Base-by-base conservation (phyloP, 2,329 filamentous ascomycete genomes). In the Aspergillus awamori region DNA sequence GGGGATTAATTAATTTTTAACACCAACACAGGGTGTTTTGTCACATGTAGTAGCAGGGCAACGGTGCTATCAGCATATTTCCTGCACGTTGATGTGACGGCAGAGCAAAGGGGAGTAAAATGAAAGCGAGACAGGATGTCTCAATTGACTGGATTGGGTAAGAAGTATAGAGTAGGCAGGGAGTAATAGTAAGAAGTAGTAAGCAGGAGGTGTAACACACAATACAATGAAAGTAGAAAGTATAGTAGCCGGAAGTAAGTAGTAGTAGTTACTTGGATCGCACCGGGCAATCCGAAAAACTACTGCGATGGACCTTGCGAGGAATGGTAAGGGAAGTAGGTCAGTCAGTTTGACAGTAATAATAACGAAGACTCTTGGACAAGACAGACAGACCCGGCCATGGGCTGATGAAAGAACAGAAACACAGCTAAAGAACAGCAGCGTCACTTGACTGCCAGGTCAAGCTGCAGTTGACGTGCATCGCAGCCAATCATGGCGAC, bases 401-500 rank as follows among this genome's bases (percentile, higher is more conserved):
- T 10, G 15, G 41, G 20, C 10, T 24, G 45, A 51, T 30, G 26
- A 28, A 33, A 24, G 15, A 49, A 30, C 24, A 45, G 41, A 20
- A 17, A 17, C 45, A 48, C 8, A 22, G 5, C 45, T 48, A 24
- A 49, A 17, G 28, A 17, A 17, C 24, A 30, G 47, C 24, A 30
- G 47, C 26, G 47, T 51, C 47, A 51, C 47, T 51, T 51, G 47
- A 51, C 47, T 51, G 47, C 47, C 47, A 51, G 47, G 47, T 28
- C 47, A 51, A 51, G 26, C 47, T 51, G 47, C 47, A 51, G 47
- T 51, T 51, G 47, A 51, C 47, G n/a, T 30, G 47, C 47, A 51
- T 33, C n/a, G 1, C 26, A 30, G 26, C 47, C 47, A 51, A 51
- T 51, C 47, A 51, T 1, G 26, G 26, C 24, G 8, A 28, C 8